Evolutionary conservation across 768 basidiomycete species (phyloP), one percentile per base, ranked within the genome.

Genomic region (Russula sp.): DNA sequence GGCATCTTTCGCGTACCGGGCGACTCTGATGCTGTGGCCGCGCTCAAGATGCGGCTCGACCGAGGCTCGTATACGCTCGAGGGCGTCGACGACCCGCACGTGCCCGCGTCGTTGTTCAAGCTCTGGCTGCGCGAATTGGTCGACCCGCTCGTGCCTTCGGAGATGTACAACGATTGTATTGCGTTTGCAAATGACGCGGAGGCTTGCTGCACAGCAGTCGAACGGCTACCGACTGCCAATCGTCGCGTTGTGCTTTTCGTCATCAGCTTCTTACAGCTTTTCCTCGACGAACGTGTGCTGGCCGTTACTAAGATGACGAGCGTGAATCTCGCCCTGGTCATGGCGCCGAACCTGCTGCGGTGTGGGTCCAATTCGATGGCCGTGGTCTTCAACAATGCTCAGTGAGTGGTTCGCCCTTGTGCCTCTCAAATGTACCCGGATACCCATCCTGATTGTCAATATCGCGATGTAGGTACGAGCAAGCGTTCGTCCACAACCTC

Each of bases 1-100:
- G 95, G 95, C 18, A 94, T 96, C 60, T 98, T 96, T 76, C 87
- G 94, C 50, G 85, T 96, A 5, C 91, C 94, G 14, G 95, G 95
- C 0, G 94, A 98, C 72, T 82, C 82, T 20, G 95, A 98, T 73
- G 82, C 86, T 6, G 90, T 98, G 48, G 88, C 91, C 1, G 88
- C 91, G 55, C 80, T 98, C 68, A 94, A 92, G 73, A 80, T 92
- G 37, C 86, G 92, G 61, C 93, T 98, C 61, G 93, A 96, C 72
- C 83, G 87, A 68, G 94, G 93, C 2, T 89, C 93, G 69, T 95
- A 96, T 75, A 93, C 88, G 47, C 79, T 94, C 64, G 91, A 95
- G 65, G 87, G 87, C 39, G 85, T 96, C 49, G 90, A 94, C 65
- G 94, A 97, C 71, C 91, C 94, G 0, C 88, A 94, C 69, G 87